Percentiles rank a stretch among this genome's conserved stretches.
Evolutionary conservation across 768 basidiomycete genomes (phyloP).

Genomic region (Rhodotorula taiwanensis): DNA sequence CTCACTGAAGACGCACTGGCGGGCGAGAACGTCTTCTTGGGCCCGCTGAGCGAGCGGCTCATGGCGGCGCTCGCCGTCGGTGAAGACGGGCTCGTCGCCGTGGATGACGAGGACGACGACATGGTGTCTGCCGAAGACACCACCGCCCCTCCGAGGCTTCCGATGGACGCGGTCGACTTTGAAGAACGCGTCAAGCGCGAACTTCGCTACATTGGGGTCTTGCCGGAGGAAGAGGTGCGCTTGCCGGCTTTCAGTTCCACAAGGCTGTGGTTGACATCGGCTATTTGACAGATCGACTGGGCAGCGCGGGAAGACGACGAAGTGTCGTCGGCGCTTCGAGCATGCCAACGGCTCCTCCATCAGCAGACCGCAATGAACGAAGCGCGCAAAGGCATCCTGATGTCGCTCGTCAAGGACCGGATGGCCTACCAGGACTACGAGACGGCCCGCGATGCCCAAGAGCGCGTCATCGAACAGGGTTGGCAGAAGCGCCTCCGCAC

Average conservation of each 20-base stretch:
- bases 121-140: slow-evolving; percentile 52
- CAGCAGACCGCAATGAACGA: slow-evolving; percentile 75
- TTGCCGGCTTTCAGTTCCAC: background rate
- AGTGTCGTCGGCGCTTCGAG: slow-evolving; percentile 79
- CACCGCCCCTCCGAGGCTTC: slow-evolving; percentile 57
- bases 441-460: slow-evolving; percentile 72
- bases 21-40: slow-evolving; percentile 30
- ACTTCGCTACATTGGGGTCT: slow-evolving; percentile 46
- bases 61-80: slow-evolving; percentile 37
- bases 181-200: slow-evolving; percentile 49
- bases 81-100: slow-evolving; percentile 49
- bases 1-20: slow-evolving; percentile 58
- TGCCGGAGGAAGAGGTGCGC: slow-evolving; percentile 45
- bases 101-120: slow-evolving; percentile 51
- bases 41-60: slow-evolving; percentile 36
- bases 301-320: slow-evolving; percentile 67
- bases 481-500: slow-evolving; percentile 71
- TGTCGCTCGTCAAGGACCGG: slow-evolving; percentile 70
- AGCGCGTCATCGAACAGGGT: slow-evolving; percentile 67
- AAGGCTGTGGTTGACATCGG: background rate
- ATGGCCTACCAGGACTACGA: slow-evolving; percentile 88
- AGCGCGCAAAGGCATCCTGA: slow-evolving; percentile 65
- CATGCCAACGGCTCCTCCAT: slow-evolving; percentile 75
- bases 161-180: slow-evolving; percentile 46
- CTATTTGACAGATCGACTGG: slow-evolving; percentile 47